Base-by-base conservation (phyloP, 2,329 filamentous ascomycete species). In the Colletotrichum euphorbiae region DNA sequence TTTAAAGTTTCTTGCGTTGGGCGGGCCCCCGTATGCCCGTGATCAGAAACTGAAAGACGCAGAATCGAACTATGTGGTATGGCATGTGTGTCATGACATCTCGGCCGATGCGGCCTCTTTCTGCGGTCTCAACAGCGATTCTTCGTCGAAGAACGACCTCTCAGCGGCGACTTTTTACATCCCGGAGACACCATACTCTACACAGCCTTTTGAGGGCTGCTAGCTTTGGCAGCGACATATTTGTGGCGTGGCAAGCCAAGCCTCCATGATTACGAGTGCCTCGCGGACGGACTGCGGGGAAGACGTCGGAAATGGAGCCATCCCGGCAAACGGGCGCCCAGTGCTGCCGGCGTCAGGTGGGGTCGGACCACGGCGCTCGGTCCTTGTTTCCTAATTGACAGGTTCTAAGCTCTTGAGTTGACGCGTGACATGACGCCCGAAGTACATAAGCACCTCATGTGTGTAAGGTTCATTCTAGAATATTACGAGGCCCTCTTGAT, bases 281-380 rank as follows among this genome's bases (percentile, higher is more conserved):
- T 33, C 28, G 45, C 66, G 54, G 61, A 52, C 54, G 61, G 55
- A 60, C 46, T 51, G 48, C 48, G 61, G 66, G 62, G 66, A 68
- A 51, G 42, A n/a, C 12, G 17, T 36, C 46, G 56, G 21, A 54
- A 46, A 64, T 50, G 40, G 36, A 62, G n/a, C n/a, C 38, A 54
- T 36, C 54, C 61, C 24, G 61, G 52, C 52, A 50, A 40, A 46
- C 65, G 54, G 54, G 62, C 24, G 9, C 52, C 60, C n/a, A 64
- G 36, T 13, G 15, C 52, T 40, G 45, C 52, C 64, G 51, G 64
- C 59, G 13, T 48, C 59, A 67, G 52, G 46, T 21, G 46, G 52
- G 38, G 65, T 68, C 21, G 52, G 60, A 64, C 43, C 38, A 46
- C 45, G 31, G 36, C 46, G 58, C 58, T 61, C 58, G 58, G 58